Evolutionary conservation across 2,329 filamentous ascomycete genomes (phyloP).

Genomic region (Aspergillus sp.): DNA sequence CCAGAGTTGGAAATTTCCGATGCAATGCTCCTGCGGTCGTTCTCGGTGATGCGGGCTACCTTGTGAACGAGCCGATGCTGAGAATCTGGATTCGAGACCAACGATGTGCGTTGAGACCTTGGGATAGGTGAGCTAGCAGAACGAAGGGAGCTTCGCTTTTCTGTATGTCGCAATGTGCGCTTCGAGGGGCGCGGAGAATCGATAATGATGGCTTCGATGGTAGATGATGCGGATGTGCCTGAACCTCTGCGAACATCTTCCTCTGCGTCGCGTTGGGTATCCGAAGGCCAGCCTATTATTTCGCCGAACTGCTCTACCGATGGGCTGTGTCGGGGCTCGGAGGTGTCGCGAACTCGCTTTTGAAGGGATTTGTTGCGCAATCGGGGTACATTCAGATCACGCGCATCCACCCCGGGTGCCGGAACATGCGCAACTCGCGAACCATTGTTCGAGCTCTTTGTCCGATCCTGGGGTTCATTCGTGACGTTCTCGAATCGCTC

Average conservation of each 20-base stretch:
- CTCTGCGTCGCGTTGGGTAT: conserved; percentile 27
- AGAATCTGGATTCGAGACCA: conserved; percentile 42
- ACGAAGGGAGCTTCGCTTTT: conserved; percentile 53
- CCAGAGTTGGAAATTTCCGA: conserved; percentile 42
- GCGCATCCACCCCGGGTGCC: conserved; percentile 11
- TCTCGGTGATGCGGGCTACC: conserved; percentile 48
- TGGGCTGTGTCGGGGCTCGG: conserved; percentile 25
- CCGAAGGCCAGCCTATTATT: conserved; percentile 51
- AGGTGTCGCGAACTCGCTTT: conserved; percentile 31
- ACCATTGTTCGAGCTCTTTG: conserved; percentile 4
- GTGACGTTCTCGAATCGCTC: background rate
- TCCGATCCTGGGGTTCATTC: background rate
- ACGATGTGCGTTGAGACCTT: conserved; percentile 46
- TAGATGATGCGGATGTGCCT: conserved; percentile 52
- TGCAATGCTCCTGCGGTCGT: conserved; percentile 43
- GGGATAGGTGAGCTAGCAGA: conserved; percentile 46
- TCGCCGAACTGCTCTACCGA: conserved; percentile 51
- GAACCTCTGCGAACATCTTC: conserved; percentile 46
- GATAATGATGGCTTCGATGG: conserved; percentile 57
- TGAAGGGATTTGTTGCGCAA: conserved; percentile 31
- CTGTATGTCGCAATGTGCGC: conserved; percentile 52
- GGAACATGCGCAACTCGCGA: conserved; percentile 1
- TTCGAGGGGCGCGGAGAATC: conserved; percentile 47
- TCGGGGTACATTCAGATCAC: conserved; percentile 20
- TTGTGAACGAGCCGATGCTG: conserved; percentile 53